These are phyloP conservation scores for Orbilia blumenaviensis DNA, from an alignment of 2,329 filamentous ascomycete species.

Conservation along the genomic window DNA sequence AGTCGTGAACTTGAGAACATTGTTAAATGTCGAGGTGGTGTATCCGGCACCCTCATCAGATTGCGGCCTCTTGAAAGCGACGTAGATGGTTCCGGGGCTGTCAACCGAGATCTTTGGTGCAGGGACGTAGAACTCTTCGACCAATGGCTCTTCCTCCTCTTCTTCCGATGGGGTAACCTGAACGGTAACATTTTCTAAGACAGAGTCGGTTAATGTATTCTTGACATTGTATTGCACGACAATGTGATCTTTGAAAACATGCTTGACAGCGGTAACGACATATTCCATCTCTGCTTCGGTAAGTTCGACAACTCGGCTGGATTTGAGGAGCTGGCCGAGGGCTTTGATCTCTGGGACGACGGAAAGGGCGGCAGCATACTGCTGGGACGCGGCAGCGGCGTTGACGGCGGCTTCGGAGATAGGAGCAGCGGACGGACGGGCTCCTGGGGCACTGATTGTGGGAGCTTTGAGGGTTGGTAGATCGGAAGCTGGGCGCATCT, in stretches of 20 bases:
- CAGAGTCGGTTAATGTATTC: slow-evolving; percentile 91
- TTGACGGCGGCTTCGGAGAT: slow-evolving; percentile 79
- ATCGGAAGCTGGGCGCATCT: slow-evolving; percentile 78
- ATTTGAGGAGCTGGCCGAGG: slow-evolving; percentile 92
- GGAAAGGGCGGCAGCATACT: slow-evolving; percentile 69
- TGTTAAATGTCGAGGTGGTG: slow-evolving; percentile 83
- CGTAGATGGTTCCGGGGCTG: slow-evolving; percentile 91
- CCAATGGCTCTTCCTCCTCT: slow-evolving; percentile 66
- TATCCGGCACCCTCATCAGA: slow-evolving; percentile 67
- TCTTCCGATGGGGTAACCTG: slow-evolving; percentile 84
- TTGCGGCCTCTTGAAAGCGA: slow-evolving; percentile 81
- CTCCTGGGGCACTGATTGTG: slow-evolving; percentile 78
- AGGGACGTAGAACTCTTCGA: slow-evolving; percentile 92
- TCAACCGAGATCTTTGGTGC: slow-evolving; percentile 82
- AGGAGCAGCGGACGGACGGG: slow-evolving; percentile 64
- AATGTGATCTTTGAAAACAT: slow-evolving; percentile 96
- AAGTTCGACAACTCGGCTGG: slow-evolving; percentile 82
- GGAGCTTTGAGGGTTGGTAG: slow-evolving; percentile 94
- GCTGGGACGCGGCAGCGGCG: slow-evolving; percentile 81
- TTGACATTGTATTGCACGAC: slow-evolving; percentile 97
- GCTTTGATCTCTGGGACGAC: slow-evolving; percentile 85
- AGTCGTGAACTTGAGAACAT: slow-evolving; percentile 93
- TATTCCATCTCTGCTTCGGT: slow-evolving; percentile 98
- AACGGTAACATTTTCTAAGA: slow-evolving; percentile 88
- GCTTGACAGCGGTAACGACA: slow-evolving; percentile 90